Evolutionary conservation across 2,329 filamentous ascomycete species (phyloP).

Genomic region (Alternaria sp.): DNA sequence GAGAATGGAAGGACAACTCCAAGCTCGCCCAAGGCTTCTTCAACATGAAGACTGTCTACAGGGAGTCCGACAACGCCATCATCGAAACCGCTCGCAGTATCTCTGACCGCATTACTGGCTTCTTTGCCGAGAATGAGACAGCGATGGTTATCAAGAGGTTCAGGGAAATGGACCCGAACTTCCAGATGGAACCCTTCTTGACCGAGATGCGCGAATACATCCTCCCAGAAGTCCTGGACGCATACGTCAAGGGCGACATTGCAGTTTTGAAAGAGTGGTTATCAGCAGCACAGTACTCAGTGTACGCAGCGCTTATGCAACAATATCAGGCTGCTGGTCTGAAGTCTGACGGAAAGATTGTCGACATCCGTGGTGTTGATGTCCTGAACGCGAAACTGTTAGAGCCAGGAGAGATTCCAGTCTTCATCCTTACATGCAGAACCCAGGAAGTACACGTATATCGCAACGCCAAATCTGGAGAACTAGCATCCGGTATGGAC

Average conservation of each 20-base stretch:
- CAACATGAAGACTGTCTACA: conserved; percentile 83
- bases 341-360: conserved; percentile 91
- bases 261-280: conserved; percentile 94
- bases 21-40: conserved; percentile 89
- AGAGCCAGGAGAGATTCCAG: conserved; percentile 86
- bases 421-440: conserved; percentile 95
- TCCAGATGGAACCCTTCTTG: conserved; percentile 94
- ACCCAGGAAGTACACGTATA: conserved; percentile 99
- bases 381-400: conserved; percentile 81
- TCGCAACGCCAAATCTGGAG: conserved; percentile 84
- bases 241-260: conserved; percentile 95
- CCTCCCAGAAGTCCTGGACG: conserved; percentile 93
- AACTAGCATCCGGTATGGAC: conserved; percentile 96
- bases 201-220: conserved; percentile 98
- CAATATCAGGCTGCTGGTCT: conserved; percentile 94
- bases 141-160: conserved; percentile 98
- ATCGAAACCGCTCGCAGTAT: conserved; percentile 93
- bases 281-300: conserved; percentile 92
- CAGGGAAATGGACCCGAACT: conserved; percentile 91
- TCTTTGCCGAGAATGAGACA: conserved; percentile 98
- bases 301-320: conserved; percentile 95
- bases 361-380: conserved; percentile 95
- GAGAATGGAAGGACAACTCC: conserved; percentile 89
- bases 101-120: conserved; percentile 89
- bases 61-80: conserved; percentile 96